phyloP scores from a whole-genome alignment of 768 basidiomycete species.

The Boletus reticuloceps region DNA sequence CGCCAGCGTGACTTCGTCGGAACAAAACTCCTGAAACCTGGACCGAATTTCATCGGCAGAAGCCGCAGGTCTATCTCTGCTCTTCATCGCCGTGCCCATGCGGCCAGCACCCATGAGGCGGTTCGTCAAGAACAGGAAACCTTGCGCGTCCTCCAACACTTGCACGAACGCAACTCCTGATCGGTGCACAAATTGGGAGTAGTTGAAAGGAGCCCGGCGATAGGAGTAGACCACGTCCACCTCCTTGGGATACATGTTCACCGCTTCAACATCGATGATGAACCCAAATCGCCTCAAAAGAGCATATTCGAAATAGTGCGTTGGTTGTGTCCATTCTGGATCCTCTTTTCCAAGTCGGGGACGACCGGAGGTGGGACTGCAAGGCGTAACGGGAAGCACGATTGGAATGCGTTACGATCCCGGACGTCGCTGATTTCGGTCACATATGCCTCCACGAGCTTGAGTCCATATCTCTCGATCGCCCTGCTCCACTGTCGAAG shows the following conservation, averaged over 20 bases:
- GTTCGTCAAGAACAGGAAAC: constrained; percentile 90
- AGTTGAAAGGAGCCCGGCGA: constrained; percentile 68
- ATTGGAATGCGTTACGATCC: constrained; percentile 86
- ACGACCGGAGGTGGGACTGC: constrained; percentile 71
- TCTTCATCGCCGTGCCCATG: constrained; percentile 52
- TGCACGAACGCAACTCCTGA: constrained; percentile 90
- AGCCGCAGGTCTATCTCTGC: constrained; percentile 54
- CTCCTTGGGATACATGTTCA: constrained; percentile 69
- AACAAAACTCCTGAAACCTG: constrained; percentile 64
- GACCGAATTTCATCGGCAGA: constrained; percentile 62
- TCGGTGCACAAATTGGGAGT: constrained; percentile 92
- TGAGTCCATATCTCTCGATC: constrained; percentile 87
- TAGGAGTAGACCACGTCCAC: constrained; percentile 90
- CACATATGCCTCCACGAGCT: constrained; percentile 91
- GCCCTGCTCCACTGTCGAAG: constrained; percentile 77
- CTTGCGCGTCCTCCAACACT: constrained; percentile 72
- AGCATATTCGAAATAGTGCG: constrained; percentile 79
- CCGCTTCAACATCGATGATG: constrained; percentile 81
- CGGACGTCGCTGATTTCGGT: constrained; percentile 87
- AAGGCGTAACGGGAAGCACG: constrained; percentile 82
- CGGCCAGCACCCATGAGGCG: constrained; percentile 73
- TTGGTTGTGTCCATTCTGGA: constrained; percentile 63
- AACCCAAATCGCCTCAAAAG: constrained; percentile 77
- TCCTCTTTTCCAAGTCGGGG: constrained; percentile 60
- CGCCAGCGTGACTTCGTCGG: constrained; percentile 48